Percentiles rank a stretch among this genome's conserved stretches.
These are phyloP conservation scores for Cladosporium sphaerospermum DNA, from an alignment of 2,329 filamentous ascomycete genomes.

Conservation along the genomic window DNA sequence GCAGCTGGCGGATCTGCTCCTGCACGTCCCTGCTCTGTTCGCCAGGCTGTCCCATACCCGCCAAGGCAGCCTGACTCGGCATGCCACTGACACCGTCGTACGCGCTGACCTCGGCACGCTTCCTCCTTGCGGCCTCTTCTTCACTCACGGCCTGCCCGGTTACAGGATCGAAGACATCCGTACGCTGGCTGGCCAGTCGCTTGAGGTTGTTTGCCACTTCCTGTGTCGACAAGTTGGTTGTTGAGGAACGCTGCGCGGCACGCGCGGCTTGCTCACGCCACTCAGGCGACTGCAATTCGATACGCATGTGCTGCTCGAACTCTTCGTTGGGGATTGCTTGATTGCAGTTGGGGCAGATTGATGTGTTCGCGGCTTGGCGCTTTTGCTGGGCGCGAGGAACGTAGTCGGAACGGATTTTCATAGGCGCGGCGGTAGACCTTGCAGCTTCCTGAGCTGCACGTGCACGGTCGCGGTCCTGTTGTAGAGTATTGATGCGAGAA, in stretches of 20 bases:
- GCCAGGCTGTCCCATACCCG: conserved; percentile 43
- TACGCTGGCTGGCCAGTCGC: conserved; percentile 81
- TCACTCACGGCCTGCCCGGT: conserved; percentile 63
- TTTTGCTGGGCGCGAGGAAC: conserved; percentile 75
- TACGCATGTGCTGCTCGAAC: conserved; percentile 87
- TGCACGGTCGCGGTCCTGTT: conserved; percentile 50
- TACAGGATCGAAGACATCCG: conserved; percentile 74
- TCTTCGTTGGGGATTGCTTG: conserved; percentile 83
- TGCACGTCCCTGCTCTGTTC: conserved; percentile 48
- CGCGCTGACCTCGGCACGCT: conserved; percentile 56
- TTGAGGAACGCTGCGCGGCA: conserved; percentile 73
- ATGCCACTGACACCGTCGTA: conserved; percentile 50
- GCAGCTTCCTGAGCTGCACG: conserved; percentile 70
- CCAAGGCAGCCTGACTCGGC: conserved; percentile 44
- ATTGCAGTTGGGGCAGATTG: conserved; percentile 86
- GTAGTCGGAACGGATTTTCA: conserved; percentile 92
- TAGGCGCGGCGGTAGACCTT: conserved; percentile 58
- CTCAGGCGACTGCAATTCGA: conserved; percentile 85
- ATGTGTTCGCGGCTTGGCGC: conserved; percentile 55
- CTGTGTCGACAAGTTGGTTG: conserved; percentile 76
- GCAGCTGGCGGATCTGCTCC: conserved; percentile 30
- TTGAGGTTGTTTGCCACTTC: conserved; percentile 94
- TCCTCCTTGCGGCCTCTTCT: conserved; percentile 51
- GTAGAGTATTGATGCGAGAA: conserved; percentile 24
- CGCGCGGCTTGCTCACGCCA: conserved; percentile 97